Conservation (phyloP, 139 green algal genomes). For the Spirogloea muscicola region DNA sequence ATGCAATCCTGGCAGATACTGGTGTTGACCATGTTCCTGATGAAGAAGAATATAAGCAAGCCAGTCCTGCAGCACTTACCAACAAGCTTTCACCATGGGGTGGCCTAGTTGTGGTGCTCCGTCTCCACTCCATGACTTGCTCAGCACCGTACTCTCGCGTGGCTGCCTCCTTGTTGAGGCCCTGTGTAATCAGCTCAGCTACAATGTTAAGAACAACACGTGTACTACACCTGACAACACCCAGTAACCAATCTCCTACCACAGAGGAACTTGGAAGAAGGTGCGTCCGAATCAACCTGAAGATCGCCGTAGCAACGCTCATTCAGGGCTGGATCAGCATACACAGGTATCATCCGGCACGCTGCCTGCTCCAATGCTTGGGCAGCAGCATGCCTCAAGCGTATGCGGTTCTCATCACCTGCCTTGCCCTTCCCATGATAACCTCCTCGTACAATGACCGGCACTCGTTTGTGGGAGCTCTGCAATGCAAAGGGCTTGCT, state of each 20-base stretch:
- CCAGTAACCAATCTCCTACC: neutral
- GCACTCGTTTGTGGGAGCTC: conserved; percentile 27
- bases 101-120: conserved; percentile 21
- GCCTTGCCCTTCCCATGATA: conserved; percentile 30
- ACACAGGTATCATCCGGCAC: conserved; percentile 46
- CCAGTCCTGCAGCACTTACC: conserved; percentile 6
- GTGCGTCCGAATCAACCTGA: conserved; percentile 6
- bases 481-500: too few species aligned
- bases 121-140: conserved; percentile 40
- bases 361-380: conserved; percentile 25
- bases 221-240: neutral
- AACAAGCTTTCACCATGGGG: conserved; percentile 47
- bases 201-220: neutral
- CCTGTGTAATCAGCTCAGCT: conserved; percentile 1
- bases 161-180: conserved; percentile 48
- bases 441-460: conserved; percentile 43
- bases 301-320: conserved; percentile 47
- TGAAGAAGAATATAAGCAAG: too few species aligned
- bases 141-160: conserved; percentile 42
- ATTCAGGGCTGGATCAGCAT: conserved; percentile 39
- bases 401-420: conserved; percentile 36
- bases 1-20: too few species aligned
- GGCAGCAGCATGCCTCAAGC: conserved; percentile 23
- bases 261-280: neutral
- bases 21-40: too few species aligned